A percentile compares a stretch with the other conserved stretches of the same genome.
These are phyloP conservation scores for Auriscalpium orientale DNA, from an alignment of 768 basidiomycete genomes.

Conservation along the genomic window DNA sequence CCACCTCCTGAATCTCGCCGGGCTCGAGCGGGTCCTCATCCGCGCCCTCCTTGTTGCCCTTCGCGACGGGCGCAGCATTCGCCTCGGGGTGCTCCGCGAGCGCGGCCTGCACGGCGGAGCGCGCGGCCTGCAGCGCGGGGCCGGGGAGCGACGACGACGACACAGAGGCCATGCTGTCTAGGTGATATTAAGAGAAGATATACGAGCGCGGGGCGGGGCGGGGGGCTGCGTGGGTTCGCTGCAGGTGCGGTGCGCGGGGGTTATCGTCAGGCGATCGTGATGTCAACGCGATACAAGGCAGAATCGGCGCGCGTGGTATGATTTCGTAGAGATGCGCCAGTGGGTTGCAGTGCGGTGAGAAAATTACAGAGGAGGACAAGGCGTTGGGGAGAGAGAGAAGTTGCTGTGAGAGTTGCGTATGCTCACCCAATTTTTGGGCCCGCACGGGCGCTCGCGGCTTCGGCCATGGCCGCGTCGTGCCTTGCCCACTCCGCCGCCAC, in stretches of 20 bases:
- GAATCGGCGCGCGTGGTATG: no score
- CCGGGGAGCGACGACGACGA: conserved; percentile 46
- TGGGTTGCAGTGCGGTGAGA: not conserved
- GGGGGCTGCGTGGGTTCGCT: not conserved
- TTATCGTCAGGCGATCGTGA: no score
- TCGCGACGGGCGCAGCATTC: conserved; percentile 15
- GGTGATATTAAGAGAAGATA: not conserved
- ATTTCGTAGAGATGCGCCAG: no score
- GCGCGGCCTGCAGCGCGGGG: conserved; percentile 68
- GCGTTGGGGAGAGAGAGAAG: not conserved
- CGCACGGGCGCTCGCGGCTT: not conserved
- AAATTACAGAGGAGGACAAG: not conserved
- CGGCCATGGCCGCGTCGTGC: not conserved
- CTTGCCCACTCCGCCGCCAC: no score
- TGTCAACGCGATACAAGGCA: no score
- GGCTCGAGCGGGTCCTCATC: conserved; percentile 42
- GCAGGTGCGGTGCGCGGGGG: not conserved
- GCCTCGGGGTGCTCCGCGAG: conserved; percentile 46
- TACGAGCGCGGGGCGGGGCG: not conserved
- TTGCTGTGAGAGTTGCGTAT: not conserved
- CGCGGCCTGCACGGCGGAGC: conserved; percentile 71
- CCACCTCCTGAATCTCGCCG: conserved; percentile 82
- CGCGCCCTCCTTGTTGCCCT: conserved; percentile 28
- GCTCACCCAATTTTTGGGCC: not conserved
- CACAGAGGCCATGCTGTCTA: conserved; percentile 28